Evolutionary conservation across 2,329 filamentous ascomycete genomes (phyloP), one percentile per base, ranked within the genome.

Genomic region (Pestalotiopsis sp.): DNA sequence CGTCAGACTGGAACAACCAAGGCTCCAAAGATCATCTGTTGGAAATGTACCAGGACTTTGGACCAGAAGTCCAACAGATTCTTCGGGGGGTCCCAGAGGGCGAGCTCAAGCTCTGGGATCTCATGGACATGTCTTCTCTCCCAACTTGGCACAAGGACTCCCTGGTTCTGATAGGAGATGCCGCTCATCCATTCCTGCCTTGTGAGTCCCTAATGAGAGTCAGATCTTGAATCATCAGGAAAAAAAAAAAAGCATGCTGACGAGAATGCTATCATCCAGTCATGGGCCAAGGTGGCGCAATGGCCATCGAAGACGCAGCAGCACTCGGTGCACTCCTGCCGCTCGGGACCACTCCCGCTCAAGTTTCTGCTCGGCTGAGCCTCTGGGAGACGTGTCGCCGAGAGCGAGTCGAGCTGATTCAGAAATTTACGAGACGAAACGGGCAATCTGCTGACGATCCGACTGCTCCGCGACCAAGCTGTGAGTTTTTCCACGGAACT

Each of bases 131-230:
- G 59, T 27, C 14, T 1, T 36, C 27, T 4, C 31, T 62, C 12
- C 11, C 27, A 20, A 62, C 36, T 7, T 65, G 62, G 62, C 39
- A 49, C 23, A 65, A 65, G 1, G 62, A 9, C 9, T 12, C n/a
- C 1, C 13, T 65, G 3, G 62, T 65, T 3, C 20, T 65, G 38
- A 65, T 52, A 1, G 62, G 62, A 12, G 62, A 65, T 27, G 62
- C 62, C 2, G 62, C 62, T 31, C 62, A 65, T 39, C 62, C 62
- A 20, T 49, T 65, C n/a, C 36, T 65, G 11, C 62, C 62, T 27
- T 65, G 36, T 63, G 12, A 45, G 60, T 41, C 9, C 11, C 41
- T 0, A 11, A 2, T 17, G 12, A 23, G 2, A 36, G 4, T 9
- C 25, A 4, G 1, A 23, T n/a, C 20, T n/a, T 7, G 4, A 49